Base-by-base conservation (phyloP, 805 yeast species). In the Wickerhamiella sergipiensis region DNA sequence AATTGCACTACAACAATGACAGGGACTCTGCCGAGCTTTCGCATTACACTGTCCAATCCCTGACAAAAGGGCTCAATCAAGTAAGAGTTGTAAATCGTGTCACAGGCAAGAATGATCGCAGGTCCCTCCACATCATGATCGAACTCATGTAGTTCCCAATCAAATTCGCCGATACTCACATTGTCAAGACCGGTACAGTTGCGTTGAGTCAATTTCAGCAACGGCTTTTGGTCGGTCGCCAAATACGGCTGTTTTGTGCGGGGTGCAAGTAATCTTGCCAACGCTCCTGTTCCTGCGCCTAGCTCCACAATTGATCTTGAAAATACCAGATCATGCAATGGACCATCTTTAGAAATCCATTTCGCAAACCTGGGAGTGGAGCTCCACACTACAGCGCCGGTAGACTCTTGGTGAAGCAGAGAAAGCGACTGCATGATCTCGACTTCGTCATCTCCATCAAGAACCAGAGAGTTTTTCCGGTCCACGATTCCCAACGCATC, bases 341-440 rank as follows among this genome's bases (percentile, higher is more conserved):
- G n/a, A 10, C 33, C 17, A 5, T 26, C 7, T 9, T n/a, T 26
- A 12, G 15, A 33, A 13, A 54, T 23, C 55, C 53, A 57, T 6
- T 45, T 33, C 1, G 55, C 54, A 18, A 59, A 52, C 24, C 24
- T 24, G 15, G 54, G 57, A 13, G 59, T 55, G 15, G 54, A 22
- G 17, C 49, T 40, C 62, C 62, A 59, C 10, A 58, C 60, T 43
- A 59, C 50, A 0, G 56, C 61, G 12, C 62, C 62, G 1, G 62
- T 59, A 13, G 58, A 50, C 24, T 55, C 50, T 26, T 50, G 50
- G 26, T 51, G 49, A 6, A 58, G 52, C 31, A 58, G 48, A 8
- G 56, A 47, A 1, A 47, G 9, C 8, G 56, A 50, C 47, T 58
- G 61, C 38, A 49, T 24, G 31, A 58, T 51, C 22, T 48, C 49